These are phyloP conservation scores for Kodamaea jinghongensis DNA, from an alignment of 805 yeast genomes.

Conservation along the genomic window DNA sequence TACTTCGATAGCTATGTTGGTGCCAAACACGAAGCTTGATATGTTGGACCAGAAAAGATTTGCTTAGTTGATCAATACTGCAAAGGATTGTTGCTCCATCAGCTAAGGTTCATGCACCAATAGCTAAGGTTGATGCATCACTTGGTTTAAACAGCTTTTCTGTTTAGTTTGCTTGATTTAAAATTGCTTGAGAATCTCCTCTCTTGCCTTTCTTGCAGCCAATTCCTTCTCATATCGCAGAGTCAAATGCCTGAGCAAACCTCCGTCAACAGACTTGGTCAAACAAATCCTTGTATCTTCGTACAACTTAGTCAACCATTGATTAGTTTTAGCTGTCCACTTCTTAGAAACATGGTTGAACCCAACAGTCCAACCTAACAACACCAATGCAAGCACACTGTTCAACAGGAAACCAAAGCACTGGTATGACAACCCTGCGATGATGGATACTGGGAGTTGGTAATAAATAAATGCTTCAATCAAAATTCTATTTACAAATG, in stretches of 20 bases:
- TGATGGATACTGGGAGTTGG: slow-evolving; percentile 36
- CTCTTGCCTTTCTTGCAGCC: slow-evolving; percentile 2
- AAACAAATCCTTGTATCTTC: slow-evolving; percentile 37
- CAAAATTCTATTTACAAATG: slow-evolving; percentile 29
- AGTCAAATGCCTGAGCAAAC: slow-evolving; percentile 34
- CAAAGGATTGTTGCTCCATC: no score
- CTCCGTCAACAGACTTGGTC: slow-evolving; percentile 34
- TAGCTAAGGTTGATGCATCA: no score
- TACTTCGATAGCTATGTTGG: no score
- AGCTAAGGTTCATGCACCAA: no score
- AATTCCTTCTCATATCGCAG: slow-evolving; percentile 21
- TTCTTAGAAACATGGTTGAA: slow-evolving; percentile 38
- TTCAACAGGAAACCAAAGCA: slow-evolving; percentile 34
- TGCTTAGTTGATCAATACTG: no score
- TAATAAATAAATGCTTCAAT: slow-evolving; percentile 31
- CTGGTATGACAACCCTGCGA: slow-evolving; percentile 30
- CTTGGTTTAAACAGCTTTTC: no score
- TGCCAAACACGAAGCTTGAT: no score
- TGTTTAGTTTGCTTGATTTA: no score
- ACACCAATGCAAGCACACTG: slow-evolving; percentile 30
- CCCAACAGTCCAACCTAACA: slow-evolving; percentile 41
- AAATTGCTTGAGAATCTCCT: slow-evolving; percentile 9
- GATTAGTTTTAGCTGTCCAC: slow-evolving; percentile 30
- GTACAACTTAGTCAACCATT: slow-evolving; percentile 29
- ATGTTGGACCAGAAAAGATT: no score